These are phyloP conservation scores for Karstenula rhodostoma DNA, from an alignment of 2,329 filamentous ascomycete genomes.

Conservation along the genomic window DNA sequence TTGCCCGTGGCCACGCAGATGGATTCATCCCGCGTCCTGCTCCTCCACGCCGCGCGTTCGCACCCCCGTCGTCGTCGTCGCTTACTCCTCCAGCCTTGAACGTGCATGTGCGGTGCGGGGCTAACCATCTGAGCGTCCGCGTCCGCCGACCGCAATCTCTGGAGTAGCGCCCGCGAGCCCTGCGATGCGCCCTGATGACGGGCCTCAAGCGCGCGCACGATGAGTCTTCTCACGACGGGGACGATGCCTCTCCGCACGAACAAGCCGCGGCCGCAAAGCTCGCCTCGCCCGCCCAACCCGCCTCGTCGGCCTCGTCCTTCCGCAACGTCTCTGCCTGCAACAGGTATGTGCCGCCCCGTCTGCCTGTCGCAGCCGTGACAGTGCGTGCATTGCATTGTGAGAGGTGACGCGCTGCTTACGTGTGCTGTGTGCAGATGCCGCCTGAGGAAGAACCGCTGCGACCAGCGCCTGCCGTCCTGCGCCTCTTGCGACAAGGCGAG, in stretches of 20 bases:
- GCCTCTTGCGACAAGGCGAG: conserved; percentile 92
- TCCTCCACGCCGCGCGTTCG: conserved; percentile 14
- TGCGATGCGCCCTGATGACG: conserved; percentile 51
- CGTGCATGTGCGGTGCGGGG: conserved; percentile 20
- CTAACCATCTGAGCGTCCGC: conserved; percentile 25
- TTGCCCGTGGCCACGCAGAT: conserved; percentile 29
- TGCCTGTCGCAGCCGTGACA: neutral
- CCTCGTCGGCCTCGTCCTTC: conserved; percentile 48
- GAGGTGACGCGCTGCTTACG: conserved; percentile 11
- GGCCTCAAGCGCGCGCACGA: conserved; percentile 50
- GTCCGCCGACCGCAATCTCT: conserved; percentile 16
- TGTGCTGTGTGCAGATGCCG: conserved; percentile 63
- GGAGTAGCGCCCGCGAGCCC: conserved; percentile 4
- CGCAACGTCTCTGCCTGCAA: conserved; percentile 87
- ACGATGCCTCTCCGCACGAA: conserved; percentile 39
- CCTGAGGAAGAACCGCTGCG: conserved; percentile 91
- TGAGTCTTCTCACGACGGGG: conserved; percentile 45
- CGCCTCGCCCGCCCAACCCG: conserved; percentile 39
- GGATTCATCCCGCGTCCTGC: conserved; percentile 21
- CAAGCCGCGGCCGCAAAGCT: conserved; percentile 35
- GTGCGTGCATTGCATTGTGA: neutral
- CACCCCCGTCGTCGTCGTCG: conserved; percentile 18
- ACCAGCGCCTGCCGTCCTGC: conserved; percentile 90
- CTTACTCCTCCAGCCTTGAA: conserved; percentile 21
- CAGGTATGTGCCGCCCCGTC: conserved; percentile 42